Evolutionary conservation across 2,329 filamentous ascomycete species (phyloP).

Genomic region (Aspergillus eucalypticola): DNA sequence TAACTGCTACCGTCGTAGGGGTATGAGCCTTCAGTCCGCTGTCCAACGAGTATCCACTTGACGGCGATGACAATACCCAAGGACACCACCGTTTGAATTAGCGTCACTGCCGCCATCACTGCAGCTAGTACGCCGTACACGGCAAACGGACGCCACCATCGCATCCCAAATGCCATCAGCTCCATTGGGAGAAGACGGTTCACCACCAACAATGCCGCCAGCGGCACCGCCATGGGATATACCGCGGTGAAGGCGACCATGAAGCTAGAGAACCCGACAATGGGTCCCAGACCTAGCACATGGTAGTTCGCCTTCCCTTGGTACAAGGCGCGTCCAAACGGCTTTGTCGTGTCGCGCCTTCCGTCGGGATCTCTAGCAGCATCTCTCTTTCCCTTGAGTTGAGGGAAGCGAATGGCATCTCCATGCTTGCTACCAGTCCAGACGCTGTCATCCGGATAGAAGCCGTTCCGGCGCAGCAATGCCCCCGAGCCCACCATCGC

Average conservation of each 20-base stretch:
- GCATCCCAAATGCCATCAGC: not conserved
- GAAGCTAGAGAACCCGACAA: not conserved
- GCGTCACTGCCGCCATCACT: not conserved
- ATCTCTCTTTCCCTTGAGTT: constrained; percentile 11
- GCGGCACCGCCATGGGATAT: not conserved
- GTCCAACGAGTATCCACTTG: constrained; percentile 57
- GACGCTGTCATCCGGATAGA: constrained; percentile 49
- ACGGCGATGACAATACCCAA: constrained; percentile 47
- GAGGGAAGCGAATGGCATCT: constrained; percentile 51
- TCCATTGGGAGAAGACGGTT: not conserved
- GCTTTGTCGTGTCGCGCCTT: constrained; percentile 26
- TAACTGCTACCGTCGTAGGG: constrained; percentile 60
- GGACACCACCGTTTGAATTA: constrained; percentile 37
- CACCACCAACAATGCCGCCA: not conserved
- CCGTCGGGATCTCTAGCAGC: constrained; percentile 20
- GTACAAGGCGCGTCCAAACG: constrained; percentile 57
- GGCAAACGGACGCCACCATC: constrained; percentile 11
- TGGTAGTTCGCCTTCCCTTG: constrained; percentile 1
- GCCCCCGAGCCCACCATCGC: constrained; percentile 58
- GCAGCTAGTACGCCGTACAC: not conserved
- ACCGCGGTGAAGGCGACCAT: not conserved
- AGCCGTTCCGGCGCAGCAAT: constrained; percentile 49
- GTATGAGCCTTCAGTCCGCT: constrained; percentile 54
- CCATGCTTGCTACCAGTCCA: constrained; percentile 57
- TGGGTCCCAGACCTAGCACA: not conserved